These are phyloP conservation scores for Chromosphaera perkinsii DNA, from an alignment of 208 protist genomes.

Conservation along the genomic window DNA sequence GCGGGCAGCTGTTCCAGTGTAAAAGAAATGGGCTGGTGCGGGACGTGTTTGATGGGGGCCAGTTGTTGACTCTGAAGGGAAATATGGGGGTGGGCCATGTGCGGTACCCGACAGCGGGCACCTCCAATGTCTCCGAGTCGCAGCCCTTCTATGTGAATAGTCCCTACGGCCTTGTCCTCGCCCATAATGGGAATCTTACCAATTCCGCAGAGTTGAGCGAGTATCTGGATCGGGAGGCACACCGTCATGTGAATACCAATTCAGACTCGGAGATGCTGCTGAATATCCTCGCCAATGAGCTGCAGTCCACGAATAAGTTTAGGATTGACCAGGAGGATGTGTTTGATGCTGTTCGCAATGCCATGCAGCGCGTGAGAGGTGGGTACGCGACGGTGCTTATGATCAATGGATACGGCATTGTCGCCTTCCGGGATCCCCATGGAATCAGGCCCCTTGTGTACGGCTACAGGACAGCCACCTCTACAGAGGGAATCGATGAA, in stretches of 20 bases:
- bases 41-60: constrained; percentile 26
- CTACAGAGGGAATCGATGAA: not conserved
- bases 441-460: constrained; percentile 38
- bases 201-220: constrained; percentile 24
- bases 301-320: constrained; percentile 24
- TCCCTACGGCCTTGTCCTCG: constrained; percentile 29
- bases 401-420: constrained; percentile 34
- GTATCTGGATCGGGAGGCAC: constrained; percentile 21
- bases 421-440: constrained; percentile 40
- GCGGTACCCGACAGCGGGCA: constrained; percentile 49
- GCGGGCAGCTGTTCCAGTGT: constrained; percentile 23
- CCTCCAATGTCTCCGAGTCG: constrained; percentile 35
- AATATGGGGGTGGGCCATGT: constrained; percentile 42
- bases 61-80: not conserved
- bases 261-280: constrained; percentile 52
- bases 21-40: constrained; percentile 26
- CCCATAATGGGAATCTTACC: constrained; percentile 47
- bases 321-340: constrained; percentile 30
- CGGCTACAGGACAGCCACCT: constrained; percentile 15
- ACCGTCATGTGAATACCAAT: constrained; percentile 43
- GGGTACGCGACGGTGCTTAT: constrained; percentile 35
- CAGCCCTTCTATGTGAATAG: constrained; percentile 50
- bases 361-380: constrained; percentile 26
- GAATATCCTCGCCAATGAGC: constrained; percentile 42
- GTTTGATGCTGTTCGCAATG: constrained; percentile 15